phyloP scores from a whole-genome alignment of 352 stramenopile genomes.

The Phytophthora tentaculata region DNA sequence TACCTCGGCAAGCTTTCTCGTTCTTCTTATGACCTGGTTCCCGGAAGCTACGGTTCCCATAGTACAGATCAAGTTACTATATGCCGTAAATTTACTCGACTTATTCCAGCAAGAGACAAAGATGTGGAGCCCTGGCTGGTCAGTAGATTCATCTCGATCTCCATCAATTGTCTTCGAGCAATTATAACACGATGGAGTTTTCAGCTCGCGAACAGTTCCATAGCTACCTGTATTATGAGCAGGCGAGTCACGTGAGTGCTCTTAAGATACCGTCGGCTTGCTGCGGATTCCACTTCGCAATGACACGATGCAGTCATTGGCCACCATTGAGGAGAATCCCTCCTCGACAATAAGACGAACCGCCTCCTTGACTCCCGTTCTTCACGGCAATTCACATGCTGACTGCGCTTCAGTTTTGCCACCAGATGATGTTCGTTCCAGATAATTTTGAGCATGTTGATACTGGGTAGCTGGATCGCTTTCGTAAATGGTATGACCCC shows the following conservation, averaged over 20 bases:
- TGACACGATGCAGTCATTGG: slow-evolving; percentile 24
- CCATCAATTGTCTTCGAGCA: slow-evolving; percentile 7
- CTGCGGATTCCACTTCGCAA: slow-evolving; percentile 13
- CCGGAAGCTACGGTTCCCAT: too few relatives aligned
- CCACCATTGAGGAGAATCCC: slow-evolving; percentile 16
- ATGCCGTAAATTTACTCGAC: too few relatives aligned
- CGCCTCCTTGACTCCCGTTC: too few relatives aligned
- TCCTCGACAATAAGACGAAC: slow-evolving; percentile 18
- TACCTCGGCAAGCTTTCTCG: too few relatives aligned
- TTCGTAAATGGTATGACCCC: background rate
- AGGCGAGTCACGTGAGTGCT: slow-evolving; percentile 8
- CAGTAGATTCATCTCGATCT: slow-evolving; percentile 9
- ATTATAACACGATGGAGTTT: background rate
- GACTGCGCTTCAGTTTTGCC: slow-evolving; percentile 3
- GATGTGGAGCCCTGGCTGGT: slow-evolving; percentile 1
- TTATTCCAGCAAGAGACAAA: slow-evolving; percentile 17
- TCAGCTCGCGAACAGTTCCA: slow-evolving; percentile 8
- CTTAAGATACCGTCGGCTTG: slow-evolving; percentile 2
- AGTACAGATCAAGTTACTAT: too few relatives aligned
- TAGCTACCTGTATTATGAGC: slow-evolving; percentile 22
- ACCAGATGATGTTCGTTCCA: too few relatives aligned
- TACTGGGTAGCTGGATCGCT: background rate
- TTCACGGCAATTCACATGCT: slow-evolving; percentile 3
- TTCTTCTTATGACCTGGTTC: too few relatives aligned
- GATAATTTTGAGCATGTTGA: too few relatives aligned